Percentiles rank a stretch among this genome's conserved stretches.
Conservation (phyloP, 352 stramenopile species). For the Aphanomyces astaci region DNA sequence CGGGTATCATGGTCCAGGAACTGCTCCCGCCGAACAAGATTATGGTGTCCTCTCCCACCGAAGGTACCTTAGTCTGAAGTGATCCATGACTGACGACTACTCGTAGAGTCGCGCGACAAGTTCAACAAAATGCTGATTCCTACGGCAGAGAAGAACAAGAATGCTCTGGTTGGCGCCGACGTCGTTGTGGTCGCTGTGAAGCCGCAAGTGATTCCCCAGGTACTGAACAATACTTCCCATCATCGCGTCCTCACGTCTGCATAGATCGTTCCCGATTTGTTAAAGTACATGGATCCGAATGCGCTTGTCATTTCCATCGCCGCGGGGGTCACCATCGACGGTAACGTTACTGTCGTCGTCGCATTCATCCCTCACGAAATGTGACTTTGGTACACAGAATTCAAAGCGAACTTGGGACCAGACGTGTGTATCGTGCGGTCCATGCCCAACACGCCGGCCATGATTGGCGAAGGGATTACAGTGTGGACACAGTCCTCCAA, state of each 20-base stretch:
- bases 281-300: conserved; percentile 42
- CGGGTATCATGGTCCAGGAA: conserved; percentile 58
- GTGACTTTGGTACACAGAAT: too few relatives aligned
- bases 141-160: conserved; percentile 53
- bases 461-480: conserved; percentile 91
- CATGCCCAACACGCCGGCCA: conserved; percentile 96
- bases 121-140: conserved; percentile 48
- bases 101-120: conserved; percentile 46
- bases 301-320: conserved; percentile 78
- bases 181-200: conserved; percentile 92
- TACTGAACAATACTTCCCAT: conserved; percentile 47
- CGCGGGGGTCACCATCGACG: conserved; percentile 70
- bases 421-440: conserved; percentile 81
- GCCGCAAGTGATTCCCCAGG: conserved; percentile 88
- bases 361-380: too few relatives aligned
- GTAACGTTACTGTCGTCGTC: neutral
- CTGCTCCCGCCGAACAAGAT: conserved; percentile 56
- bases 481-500: conserved; percentile 85
- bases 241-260: neutral
- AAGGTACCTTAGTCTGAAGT: conserved; percentile 32
- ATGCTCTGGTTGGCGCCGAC: conserved; percentile 68
- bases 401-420: conserved; percentile 50
- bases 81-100: neutral
- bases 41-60: conserved; percentile 74
- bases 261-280: conserved; percentile 60